Conservation (phyloP, 768 basidiomycete genomes). For the Psilocybe sp. region DNA sequence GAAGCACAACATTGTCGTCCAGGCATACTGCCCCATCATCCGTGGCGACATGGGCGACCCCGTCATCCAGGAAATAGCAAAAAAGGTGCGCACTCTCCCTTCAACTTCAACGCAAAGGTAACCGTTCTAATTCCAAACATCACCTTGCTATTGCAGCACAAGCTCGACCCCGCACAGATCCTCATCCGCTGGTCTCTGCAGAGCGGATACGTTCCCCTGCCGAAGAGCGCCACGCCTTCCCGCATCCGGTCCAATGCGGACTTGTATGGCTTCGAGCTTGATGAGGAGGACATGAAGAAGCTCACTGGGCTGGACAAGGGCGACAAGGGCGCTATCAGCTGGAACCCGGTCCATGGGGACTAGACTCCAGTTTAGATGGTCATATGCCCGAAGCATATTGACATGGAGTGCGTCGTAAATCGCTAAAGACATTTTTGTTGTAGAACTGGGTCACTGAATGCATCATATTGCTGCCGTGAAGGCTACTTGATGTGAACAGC, state of each 20-base stretch:
- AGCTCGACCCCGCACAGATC: constrained; percentile 66
- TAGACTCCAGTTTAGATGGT: no score
- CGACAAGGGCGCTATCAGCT: constrained; percentile 65
- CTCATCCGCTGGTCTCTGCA: constrained; percentile 88
- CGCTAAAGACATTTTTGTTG: no score
- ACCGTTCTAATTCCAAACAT: no score
- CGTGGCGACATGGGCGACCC: constrained; percentile 55
- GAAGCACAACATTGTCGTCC: constrained; percentile 53
- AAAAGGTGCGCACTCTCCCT: constrained; percentile 37
- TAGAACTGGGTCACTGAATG: no score
- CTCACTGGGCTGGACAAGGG: constrained; percentile 75
- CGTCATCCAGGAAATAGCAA: constrained; percentile 49
- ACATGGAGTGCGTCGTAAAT: no score
- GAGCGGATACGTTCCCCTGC: constrained; percentile 71
- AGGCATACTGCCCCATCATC: constrained; percentile 78
- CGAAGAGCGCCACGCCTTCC: constrained; percentile 67
- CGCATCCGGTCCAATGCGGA: constrained; percentile 72
- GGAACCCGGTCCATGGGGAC: constrained; percentile 73
- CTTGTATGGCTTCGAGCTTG: constrained; percentile 72
- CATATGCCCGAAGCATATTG: no score
- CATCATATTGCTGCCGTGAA: no score
- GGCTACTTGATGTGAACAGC: no score
- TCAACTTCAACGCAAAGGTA: constrained; percentile 65
- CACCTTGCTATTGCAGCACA: constrained; percentile 40
- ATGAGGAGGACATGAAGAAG: constrained; percentile 54